A percentile compares a stretch with the other conserved stretches of the same genome.
phyloP scores from a whole-genome alignment of 2,329 filamentous ascomycete genomes.

The Hypomyces perniciosus region DNA sequence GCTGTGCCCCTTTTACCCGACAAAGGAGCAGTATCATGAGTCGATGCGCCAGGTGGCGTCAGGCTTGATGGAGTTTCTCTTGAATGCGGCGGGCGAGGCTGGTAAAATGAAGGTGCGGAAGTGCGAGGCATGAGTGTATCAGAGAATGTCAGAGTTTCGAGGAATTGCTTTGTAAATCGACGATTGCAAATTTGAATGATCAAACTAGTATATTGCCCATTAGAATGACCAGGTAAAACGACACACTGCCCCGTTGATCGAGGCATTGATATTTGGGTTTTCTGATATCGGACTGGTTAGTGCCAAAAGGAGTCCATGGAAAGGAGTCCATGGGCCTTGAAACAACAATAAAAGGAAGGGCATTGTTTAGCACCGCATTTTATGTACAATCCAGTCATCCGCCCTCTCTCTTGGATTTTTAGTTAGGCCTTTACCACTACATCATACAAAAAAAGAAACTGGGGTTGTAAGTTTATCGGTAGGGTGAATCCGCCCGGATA shows the following conservation, averaged over 20 bases:
- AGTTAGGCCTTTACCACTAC: conserved; percentile 1
- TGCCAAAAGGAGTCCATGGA: too few species aligned
- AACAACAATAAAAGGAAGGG: not conserved
- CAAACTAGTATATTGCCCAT: too few species aligned
- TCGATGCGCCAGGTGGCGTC: conserved; percentile 40
- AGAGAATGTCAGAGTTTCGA: too few species aligned
- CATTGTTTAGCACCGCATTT: conserved; percentile 1
- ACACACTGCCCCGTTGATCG: too few species aligned
- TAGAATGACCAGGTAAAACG: too few species aligned
- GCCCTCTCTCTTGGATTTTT: not conserved
- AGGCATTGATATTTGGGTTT: too few species aligned
- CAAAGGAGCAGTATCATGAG: conserved; percentile 33
- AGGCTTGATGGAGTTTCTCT: conserved; percentile 43
- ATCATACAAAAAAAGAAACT: conserved; percentile 11
- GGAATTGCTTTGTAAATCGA: too few species aligned
- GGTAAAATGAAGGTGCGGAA: conserved; percentile 10
- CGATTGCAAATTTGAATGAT: too few species aligned
- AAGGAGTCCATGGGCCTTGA: not conserved
- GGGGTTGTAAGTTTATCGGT: conserved; percentile 53
- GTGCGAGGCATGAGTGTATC: not conserved
- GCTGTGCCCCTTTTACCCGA: conserved; percentile 41
- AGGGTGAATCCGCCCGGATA: conserved; percentile 89
- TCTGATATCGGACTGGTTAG: too few species aligned
- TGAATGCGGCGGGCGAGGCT: conserved; percentile 22
- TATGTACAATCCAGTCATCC: conserved; percentile 14